Base-by-base conservation (phyloP, 768 basidiomycete genomes). In the Asterophora parasitica region DNA sequence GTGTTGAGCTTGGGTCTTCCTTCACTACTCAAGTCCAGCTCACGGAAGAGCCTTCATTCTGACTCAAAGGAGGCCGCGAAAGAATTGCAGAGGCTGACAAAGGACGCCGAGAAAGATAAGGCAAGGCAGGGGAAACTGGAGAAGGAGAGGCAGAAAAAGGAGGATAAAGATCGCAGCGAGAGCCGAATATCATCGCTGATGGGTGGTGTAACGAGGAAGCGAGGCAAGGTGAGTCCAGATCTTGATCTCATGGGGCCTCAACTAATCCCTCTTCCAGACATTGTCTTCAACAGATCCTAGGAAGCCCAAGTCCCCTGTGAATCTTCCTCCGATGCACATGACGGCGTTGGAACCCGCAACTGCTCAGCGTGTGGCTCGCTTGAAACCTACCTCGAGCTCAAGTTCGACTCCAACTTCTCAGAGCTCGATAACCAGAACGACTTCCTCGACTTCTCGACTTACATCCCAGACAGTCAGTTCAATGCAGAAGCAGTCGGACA, bases 271-370 rank as follows among this genome's bases (percentile, higher is more conserved):
- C 44, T 59, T 45, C 11, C 62, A 93, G 92, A 94, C 90, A 10
- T 64, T 91, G 39, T 93, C 92, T 13, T 89, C 85, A 12, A 76
- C 80, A 19, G 91, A 93, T 55, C 78, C 87, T 42, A 83, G 84
- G 64, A 91, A 89, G 62, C 70, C 75, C 28, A 78, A 81, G 58
- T 77, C 81, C 15, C 78, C 83, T 38, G 77, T 86, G 49, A 77
- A 75, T 59, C 68, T 95, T 56, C 93, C 93, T 11, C 93, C 93
- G 16, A 85, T 95, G 81, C 92, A 94, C 60, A 88, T 95, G 60
- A 74, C 85, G 28, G 91, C 88, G 12, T 70, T 94, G 51, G 87
- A 91, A 33, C 79, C 85, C 33, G 72, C 78, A 34, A 94, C 92
- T 31, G 83, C 88, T 15, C 85, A 88, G 59, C 83, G 93, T 20